Percentiles rank a stretch among this genome's conserved stretches.
These are phyloP conservation scores for Tilletia indica DNA, from an alignment of 1,284 basidiomycete species.

Conservation along the genomic window DNA sequence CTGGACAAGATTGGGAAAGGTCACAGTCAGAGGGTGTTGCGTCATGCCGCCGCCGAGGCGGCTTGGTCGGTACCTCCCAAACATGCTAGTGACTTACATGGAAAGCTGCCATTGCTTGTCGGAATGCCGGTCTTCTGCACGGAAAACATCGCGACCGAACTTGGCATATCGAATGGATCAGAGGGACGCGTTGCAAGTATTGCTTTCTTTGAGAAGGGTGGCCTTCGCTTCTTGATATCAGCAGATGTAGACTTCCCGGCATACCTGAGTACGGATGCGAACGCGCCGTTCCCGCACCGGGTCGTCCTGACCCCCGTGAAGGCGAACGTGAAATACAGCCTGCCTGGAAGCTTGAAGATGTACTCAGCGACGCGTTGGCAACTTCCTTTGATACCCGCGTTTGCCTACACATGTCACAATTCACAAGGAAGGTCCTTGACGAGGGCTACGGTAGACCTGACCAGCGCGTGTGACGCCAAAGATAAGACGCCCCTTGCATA, in stretches of 20 bases:
- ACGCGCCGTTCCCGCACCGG: not conserved
- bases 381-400: not conserved
- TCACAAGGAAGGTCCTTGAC: not conserved
- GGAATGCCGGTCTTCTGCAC: not conserved
- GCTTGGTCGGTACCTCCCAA: not conserved
- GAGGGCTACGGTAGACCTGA: not conserved
- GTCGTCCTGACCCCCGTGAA: not conserved
- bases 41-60: not conserved
- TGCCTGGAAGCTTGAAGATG: not conserved
- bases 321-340: not conserved
- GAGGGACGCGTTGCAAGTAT: not conserved
- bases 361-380: not conserved
- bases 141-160: not conserved
- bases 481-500: not conserved
- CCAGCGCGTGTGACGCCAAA: not conserved
- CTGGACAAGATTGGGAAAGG: not conserved
- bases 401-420: conserved; percentile 7
- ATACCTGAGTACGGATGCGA: not conserved
- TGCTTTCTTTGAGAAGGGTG: not conserved
- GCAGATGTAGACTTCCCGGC: not conserved
- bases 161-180: not conserved
- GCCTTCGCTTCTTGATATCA: not conserved
- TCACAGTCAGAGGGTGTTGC: not conserved
- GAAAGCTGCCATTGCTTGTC: not conserved
- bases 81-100: not conserved